Evolutionary conservation across 2,329 filamentous ascomycete species (phyloP), one percentile per base, ranked within the genome.

Genomic region (Ceratocystis harringtonii): DNA sequence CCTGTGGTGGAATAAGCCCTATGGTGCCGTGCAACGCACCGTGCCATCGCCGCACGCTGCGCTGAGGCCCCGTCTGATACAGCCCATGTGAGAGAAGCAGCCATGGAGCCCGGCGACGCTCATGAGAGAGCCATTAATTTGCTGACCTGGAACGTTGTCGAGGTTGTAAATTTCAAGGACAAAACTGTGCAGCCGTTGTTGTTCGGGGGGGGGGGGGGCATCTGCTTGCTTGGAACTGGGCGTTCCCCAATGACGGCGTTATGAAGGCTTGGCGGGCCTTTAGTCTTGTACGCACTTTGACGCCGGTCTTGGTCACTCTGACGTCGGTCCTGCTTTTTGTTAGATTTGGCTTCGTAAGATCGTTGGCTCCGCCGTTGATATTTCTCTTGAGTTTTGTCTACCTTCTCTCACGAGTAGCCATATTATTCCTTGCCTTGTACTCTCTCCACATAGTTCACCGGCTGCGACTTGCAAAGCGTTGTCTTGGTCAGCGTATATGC

Each of bases 1-100:
- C 1, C 65, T 75, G 3, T 76, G 74, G 75, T 68, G 70, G 60
- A 61, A 71, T 15, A 76, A 77, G 65, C 73, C 74, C 6, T 63
- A 68, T 43, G 66, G 55, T 15, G 62, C 50, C 41, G 7, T 65
- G 2, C 45, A 65, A 48, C 45, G 32, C n/a, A 52, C 58, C 28
- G 63, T 7, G 30, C 32, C 6, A 50, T 64, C 6, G 32, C 48
- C 28, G 50, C 45, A 3, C 22, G 30, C n/a, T 60, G 45, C 22
- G 50, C 48, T 4, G 45, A 55, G 32, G 28, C 50, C 10, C 6
- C 6, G 12, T 6, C 17, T 25, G 44, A 10, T 8, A 12, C 8
- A 48, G 12, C 4, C 61, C 4, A 10, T 8, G 25, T 6, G 36
- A 22, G 5, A 7, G 25, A 15, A 22, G 1, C 7, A 12, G 5